Base-by-base conservation (phyloP, 257 asterid genomes). In the Voacanga thouarsii region DNA sequence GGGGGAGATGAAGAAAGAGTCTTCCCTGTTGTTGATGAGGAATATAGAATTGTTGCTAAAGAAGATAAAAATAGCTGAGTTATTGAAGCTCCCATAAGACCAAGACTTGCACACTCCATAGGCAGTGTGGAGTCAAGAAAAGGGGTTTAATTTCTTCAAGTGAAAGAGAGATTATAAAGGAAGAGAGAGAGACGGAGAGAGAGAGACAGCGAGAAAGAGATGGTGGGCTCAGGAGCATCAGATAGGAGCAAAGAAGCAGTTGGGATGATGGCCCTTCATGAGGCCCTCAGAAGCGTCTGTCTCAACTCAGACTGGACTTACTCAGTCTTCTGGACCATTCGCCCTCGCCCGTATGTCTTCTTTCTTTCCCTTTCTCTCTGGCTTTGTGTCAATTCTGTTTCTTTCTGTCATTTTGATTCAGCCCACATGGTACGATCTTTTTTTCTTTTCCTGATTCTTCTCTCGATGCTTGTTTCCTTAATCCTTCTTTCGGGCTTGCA, bases 191-290 rank as follows among this genome's bases (percentile, higher is more conserved):
- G 51, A 71, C n/a, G n/a, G 71, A 37, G 76, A 66, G 39, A 69
- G 30, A 74, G 63, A 81, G 41, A 56, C 60, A 43, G 79, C 63
- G 37, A 69, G 49, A 80, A 71, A 76, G 83, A 84, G 82, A 94
- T 96, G 99, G 99, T 96, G 96, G 99, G 99, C 93, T 96, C 99
- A 85, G 96, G 94, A 83, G 85, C 90, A 84, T 72, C 89, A 86
- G 98, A 96, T 87, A 93, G 99, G 82, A 93, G 98, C 97, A 96
- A 93, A 92, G 99, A 93, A 85, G 99, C 99, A 74, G 99, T 92
- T 75, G 99, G 99, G 88, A 93, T 96, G 99, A 96, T 96, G 99
- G 99, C 99, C 90, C 96, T 96, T 90, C 99, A 96, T 77, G 98
- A 92, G 84, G 94, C 99, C 85, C 99, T 93, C 78, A 82, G 98